Evolutionary conservation across 164 flowering plant genomes (phyloP).

Genomic region (Cinnamomum chago): DNA sequence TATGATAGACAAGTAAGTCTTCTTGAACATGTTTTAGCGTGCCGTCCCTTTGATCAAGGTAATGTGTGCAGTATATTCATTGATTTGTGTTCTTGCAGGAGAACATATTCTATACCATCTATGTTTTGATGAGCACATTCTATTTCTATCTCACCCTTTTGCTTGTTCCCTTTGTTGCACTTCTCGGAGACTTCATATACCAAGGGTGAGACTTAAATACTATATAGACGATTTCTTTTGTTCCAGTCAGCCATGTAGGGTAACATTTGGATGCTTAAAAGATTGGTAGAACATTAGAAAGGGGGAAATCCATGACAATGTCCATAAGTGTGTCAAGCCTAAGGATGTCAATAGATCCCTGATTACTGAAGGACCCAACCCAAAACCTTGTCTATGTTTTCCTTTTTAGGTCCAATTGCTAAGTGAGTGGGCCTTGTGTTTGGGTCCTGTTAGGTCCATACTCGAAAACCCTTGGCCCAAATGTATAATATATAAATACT

Average conservation of each 20-base stretch:
- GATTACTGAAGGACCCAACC: too few relatives aligned
- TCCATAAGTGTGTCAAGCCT: background rate
- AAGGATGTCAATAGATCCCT: too few relatives aligned
- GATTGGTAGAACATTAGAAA: too few relatives aligned
- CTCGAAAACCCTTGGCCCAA: background rate
- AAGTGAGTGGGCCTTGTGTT: background rate
- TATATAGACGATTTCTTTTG: background rate
- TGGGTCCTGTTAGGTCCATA: background rate
- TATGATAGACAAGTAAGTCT: slow-evolving; percentile 54
- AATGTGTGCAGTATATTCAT: background rate
- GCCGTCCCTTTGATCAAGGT: background rate
- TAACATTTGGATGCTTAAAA: too few relatives aligned
- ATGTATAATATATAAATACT: too few relatives aligned
- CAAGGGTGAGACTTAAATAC: slow-evolving; percentile 58
- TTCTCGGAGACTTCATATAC: slow-evolving; percentile 74
- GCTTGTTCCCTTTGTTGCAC: slow-evolving; percentile 78
- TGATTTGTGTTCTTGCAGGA: slow-evolving; percentile 52
- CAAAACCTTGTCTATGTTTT: too few relatives aligned
- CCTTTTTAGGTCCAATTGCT: too few relatives aligned
- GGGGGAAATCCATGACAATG: too few relatives aligned
- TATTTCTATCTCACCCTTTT: slow-evolving; percentile 74
- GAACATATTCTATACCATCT: slow-evolving; percentile 65
- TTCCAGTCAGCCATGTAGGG: background rate
- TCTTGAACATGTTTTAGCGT: background rate
- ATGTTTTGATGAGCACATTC: slow-evolving; percentile 76